Evolutionary conservation across 768 basidiomycete genomes (phyloP).

Genomic region (Auriscalpium orientale): DNA sequence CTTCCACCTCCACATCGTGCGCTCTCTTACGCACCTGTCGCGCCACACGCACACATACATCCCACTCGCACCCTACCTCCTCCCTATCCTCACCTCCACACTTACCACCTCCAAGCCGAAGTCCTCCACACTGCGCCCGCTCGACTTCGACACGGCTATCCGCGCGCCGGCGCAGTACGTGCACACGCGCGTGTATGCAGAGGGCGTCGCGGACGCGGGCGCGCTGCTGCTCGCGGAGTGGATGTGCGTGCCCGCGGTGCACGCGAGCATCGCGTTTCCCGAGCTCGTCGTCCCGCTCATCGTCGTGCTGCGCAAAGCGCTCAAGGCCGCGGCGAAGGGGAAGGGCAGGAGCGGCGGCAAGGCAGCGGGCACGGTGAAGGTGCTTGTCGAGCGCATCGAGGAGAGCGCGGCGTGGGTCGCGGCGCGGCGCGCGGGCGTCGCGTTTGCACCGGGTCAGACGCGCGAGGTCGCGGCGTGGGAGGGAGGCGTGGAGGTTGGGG

Average conservation of each 20-base stretch:
- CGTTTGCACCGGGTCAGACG: constrained; percentile 68
- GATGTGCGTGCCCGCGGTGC: constrained; percentile 61
- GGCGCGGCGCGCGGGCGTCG: constrained; percentile 55
- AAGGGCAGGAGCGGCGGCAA: constrained; percentile 34
- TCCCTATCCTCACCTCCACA: constrained; percentile 76
- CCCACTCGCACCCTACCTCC: constrained; percentile 78
- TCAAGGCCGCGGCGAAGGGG: constrained; percentile 47
- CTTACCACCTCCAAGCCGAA: constrained; percentile 69
- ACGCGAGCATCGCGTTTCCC: constrained; percentile 88
- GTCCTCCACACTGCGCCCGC: constrained; percentile 76
- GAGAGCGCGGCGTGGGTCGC: constrained; percentile 78
- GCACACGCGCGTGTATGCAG: constrained; percentile 79
- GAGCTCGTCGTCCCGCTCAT: constrained; percentile 80
- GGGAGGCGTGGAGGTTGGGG: constrained; percentile 46
- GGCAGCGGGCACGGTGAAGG: constrained; percentile 59
- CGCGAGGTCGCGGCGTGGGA: constrained; percentile 72
- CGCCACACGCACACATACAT: constrained; percentile 81
- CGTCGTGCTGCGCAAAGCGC: constrained; percentile 58
- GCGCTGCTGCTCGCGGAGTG: constrained; percentile 75
- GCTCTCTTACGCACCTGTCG: constrained; percentile 81
- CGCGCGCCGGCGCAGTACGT: constrained; percentile 84
- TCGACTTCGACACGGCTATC: constrained; percentile 84
- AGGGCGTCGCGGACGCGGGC: constrained; percentile 78
- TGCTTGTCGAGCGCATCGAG: constrained; percentile 80
- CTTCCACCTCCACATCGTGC: constrained; percentile 86